phyloP scores from a whole-genome alignment of 2,329 filamentous ascomycete species.

The Coniochaeta sp. region DNA sequence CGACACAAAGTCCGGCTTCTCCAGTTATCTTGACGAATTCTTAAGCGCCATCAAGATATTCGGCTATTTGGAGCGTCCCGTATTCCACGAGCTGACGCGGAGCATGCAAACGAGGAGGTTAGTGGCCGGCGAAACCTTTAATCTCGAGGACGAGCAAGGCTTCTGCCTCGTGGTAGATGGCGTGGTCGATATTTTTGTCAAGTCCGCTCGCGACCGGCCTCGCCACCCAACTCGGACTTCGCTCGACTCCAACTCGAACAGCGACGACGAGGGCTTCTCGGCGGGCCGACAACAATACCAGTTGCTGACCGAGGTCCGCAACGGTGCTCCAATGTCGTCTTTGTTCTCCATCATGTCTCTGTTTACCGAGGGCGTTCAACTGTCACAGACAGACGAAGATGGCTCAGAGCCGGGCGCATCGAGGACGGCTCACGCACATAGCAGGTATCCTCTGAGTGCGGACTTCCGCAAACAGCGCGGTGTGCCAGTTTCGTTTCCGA shows the following conservation, averaged over 20 bases:
- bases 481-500: constrained; percentile 28
- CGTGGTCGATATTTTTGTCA: constrained; percentile 95
- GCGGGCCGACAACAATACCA: constrained; percentile 81
- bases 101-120: constrained; percentile 98
- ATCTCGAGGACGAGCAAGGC: constrained; percentile 94
- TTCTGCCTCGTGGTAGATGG: constrained; percentile 98
- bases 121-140: constrained; percentile 89
- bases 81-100: constrained; percentile 94
- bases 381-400: constrained; percentile 67
- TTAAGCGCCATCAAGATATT: constrained; percentile 98
- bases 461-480: constrained; percentile 23
- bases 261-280: constrained; percentile 59
- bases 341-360: constrained; percentile 94
- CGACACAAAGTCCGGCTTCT: constrained; percentile 80
- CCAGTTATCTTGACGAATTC: constrained; percentile 98
- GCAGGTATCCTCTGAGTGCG: constrained; percentile 19
- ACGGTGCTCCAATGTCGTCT: constrained; percentile 97
- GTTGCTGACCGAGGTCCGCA: constrained; percentile 92
- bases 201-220: constrained; percentile 58
- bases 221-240: constrained; percentile 32
- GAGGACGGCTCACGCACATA: constrained; percentile 18
- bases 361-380: constrained; percentile 89
- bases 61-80: constrained; percentile 89
- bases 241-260: constrained; percentile 35
- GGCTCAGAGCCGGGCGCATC: constrained; percentile 17